Percentiles rank a stretch among this genome's conserved stretches.
Conservation (phyloP, 1,284 basidiomycete genomes). For the Melanopsichium pennsylvanicum region DNA sequence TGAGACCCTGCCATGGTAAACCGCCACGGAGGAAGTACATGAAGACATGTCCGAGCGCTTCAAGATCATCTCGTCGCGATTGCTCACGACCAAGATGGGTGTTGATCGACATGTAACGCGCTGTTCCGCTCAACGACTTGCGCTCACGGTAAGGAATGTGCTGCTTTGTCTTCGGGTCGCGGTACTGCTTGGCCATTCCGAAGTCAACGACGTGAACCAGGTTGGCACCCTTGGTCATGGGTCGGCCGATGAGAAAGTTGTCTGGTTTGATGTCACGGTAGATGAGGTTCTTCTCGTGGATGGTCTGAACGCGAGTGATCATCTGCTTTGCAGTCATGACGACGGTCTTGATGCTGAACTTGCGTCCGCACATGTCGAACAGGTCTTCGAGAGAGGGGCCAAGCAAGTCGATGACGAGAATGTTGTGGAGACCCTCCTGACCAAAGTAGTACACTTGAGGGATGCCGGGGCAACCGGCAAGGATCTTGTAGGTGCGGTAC, state of each 20-base stretch:
- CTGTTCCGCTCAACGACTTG: constrained; percentile 87
- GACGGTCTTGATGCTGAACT: constrained; percentile 93
- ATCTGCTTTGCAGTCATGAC: constrained; percentile 97
- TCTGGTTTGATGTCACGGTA: constrained; percentile 98
- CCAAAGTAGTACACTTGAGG: constrained; percentile 98
- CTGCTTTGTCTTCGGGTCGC: constrained; percentile 94
- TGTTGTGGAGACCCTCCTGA: constrained; percentile 95
- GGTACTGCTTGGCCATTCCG: constrained; percentile 97
- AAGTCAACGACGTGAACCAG: constrained; percentile 89
- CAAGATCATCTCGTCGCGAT: constrained; percentile 90
- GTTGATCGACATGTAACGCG: constrained; percentile 97
- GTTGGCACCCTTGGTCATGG: constrained; percentile 84
- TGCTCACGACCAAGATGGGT: constrained; percentile 94
- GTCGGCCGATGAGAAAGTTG: constrained; percentile 92
- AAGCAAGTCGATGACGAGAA: constrained; percentile 92
- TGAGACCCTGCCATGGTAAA: constrained; percentile 93
- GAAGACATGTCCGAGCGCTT: constrained; percentile 94
- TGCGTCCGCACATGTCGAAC: constrained; percentile 94
- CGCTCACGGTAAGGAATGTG: constrained; percentile 96
- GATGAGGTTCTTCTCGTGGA: constrained; percentile 96
- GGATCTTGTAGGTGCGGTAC: constrained; percentile 94
- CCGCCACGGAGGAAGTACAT: constrained; percentile 94
- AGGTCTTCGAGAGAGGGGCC: constrained; percentile 92
- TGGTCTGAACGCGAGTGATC: constrained; percentile 82
- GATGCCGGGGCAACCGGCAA: constrained; percentile 90